These are phyloP conservation scores for Penicillium diatomitis DNA, from an alignment of 495 filamentous ascomycete species.

Conservation along the genomic window DNA sequence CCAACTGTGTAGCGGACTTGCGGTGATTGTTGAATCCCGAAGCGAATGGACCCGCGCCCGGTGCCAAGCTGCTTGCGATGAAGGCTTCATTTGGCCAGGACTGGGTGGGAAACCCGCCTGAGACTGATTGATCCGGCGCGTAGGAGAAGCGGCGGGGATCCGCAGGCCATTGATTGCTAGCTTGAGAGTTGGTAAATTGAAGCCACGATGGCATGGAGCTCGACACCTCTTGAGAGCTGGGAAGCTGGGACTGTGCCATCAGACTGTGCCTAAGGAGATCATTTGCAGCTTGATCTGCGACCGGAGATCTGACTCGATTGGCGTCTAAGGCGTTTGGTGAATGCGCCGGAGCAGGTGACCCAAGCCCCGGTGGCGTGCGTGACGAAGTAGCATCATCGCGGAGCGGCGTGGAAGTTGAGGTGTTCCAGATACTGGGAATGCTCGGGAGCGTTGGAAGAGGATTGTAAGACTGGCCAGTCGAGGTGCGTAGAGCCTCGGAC, in stretches of 20 bases:
- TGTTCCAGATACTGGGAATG: conserved; percentile 42
- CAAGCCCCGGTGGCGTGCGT: conserved; percentile 26
- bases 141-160: conserved; percentile 14
- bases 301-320: conserved; percentile 4
- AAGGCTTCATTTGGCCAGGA: conserved; percentile 39
- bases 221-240: conserved; percentile 13
- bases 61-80: conserved; percentile 27
- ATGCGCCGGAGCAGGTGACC: conserved; percentile 15
- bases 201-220: conserved; percentile 21
- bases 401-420: conserved; percentile 23
- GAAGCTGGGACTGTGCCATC: conserved; percentile 19
- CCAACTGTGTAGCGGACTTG: conserved; percentile 27
- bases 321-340: conserved; percentile 8
- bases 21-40: conserved; percentile 19
- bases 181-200: conserved; percentile 14
- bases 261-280: conserved; percentile 24
- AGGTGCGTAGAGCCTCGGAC: conserved; percentile 15
- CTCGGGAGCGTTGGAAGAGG: conserved; percentile 27
- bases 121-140: conserved; percentile 21
- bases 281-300: conserved; percentile 21
- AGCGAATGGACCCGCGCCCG: conserved; percentile 15
- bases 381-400: conserved; percentile 23
- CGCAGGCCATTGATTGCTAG: conserved; percentile 20
- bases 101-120: conserved; percentile 20
- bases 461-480: conserved; percentile 28